Base-by-base conservation (phyloP, 2,329 filamentous ascomycete species). In the Bimuria novae-zelandiae region DNA sequence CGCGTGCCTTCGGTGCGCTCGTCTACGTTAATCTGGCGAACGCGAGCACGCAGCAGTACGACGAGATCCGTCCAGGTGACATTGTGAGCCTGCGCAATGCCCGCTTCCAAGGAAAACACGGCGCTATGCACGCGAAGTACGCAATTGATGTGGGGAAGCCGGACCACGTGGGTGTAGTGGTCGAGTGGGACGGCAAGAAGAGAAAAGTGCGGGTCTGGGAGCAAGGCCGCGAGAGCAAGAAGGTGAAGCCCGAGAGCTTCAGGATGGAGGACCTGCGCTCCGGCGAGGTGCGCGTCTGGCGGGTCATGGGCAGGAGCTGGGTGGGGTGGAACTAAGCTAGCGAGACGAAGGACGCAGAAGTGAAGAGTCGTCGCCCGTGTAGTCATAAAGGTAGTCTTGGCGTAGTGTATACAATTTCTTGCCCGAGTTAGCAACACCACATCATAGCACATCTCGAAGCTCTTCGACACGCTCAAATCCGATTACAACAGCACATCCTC, bases 121-220 rank as follows among this genome's bases (percentile, higher is more conserved):
- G 94, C 1, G 84, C 92, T 4, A 92, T 99, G 89, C 92, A 97
- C 71, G 89, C 90, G 61, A 97, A 97, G 74, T 99, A 99, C 74
- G 87, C 82, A 43, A 79, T 85, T 47, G 94, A 99, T 63, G 90
- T 97, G 1, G 92, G 92, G 60, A 94, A 90, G 71, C 90, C 84
- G 8, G 83, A 93, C 59, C 94, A 99, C 67, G 93, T 97, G 0
- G 94, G 84, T 2, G 79, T 99, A 2, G 93, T 99, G 3, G 84
- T 91, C 8, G 94, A 99, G 73, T 99, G 94, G 94, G 94, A 99
- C 73, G 94, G 94, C 3, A 96, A 91, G 35, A 96, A 97, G 84
- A 96, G 96, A 82, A 97, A 97, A 81, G 88, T 99, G 22, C 80
- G 92, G 23, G 92, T 88, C 1, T 97, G 91, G 90, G 94, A 97